These are phyloP conservation scores for Rhinocladiella similis DNA, from an alignment of 2,329 filamentous ascomycete genomes.

Conservation along the genomic window DNA sequence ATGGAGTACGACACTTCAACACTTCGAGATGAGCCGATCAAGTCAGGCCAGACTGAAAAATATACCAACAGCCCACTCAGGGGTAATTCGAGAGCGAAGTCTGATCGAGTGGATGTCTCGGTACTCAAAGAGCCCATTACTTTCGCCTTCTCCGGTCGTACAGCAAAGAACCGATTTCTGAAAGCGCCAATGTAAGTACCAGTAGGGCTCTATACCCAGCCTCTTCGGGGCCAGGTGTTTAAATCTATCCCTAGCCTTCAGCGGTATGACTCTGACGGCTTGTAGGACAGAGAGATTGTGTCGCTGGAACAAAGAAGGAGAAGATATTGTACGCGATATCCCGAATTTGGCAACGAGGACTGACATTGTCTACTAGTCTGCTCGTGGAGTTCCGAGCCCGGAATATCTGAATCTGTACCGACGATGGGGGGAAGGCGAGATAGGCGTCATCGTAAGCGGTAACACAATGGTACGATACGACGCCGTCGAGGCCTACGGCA, in stretches of 20 bases:
- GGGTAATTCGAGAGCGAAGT: conserved; percentile 14
- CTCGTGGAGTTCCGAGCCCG: conserved; percentile 55
- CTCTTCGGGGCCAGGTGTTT: too few relatives aligned
- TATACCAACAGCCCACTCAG: background rate
- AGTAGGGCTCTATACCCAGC: too few relatives aligned
- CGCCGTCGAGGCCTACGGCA: conserved; percentile 57
- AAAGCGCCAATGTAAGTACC: conserved; percentile 58
- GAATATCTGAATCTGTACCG: conserved; percentile 60
- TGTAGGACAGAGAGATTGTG: conserved; percentile 59
- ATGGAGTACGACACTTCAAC: conserved; percentile 26
- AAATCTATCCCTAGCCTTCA: too few relatives aligned
- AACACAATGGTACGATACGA: conserved; percentile 66
- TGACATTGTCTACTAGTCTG: conserved; percentile 43
- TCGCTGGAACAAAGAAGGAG: conserved; percentile 51
- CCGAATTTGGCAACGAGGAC: background rate
- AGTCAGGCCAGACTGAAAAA: conserved; percentile 5
- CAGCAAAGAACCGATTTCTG: conserved; percentile 63
- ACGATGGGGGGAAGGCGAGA: conserved; percentile 61
- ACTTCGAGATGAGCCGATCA: conserved; percentile 1
- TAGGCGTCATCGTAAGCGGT: conserved; percentile 61
- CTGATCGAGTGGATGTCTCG: conserved; percentile 33
- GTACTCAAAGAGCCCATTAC: conserved; percentile 49
- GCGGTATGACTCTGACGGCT: too few relatives aligned
- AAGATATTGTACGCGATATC: conserved; percentile 15
- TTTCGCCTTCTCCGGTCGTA: conserved; percentile 54